These are phyloP conservation scores for Raffaelea arxii DNA, from an alignment of 2,329 filamentous ascomycete genomes.

Conservation along the genomic window DNA sequence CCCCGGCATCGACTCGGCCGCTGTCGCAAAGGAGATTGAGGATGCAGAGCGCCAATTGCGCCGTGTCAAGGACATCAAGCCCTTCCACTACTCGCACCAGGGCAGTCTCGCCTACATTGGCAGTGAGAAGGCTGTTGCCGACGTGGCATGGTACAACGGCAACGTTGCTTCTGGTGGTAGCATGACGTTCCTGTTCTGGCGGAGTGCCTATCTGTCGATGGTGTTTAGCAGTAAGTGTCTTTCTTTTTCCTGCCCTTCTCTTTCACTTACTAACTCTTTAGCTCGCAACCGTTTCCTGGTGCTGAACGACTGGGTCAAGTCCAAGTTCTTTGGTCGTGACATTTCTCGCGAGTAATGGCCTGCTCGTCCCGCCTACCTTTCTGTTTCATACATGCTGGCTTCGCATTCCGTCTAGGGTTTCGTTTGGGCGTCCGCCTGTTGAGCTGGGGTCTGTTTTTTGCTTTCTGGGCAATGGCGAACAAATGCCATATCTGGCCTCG, in stretches of 20 bases:
- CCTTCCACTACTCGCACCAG: conserved; percentile 98
- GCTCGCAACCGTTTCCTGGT: conserved; percentile 92
- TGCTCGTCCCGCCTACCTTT: neutral
- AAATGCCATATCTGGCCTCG: too few species aligned
- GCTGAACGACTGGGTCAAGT: conserved; percentile 91
- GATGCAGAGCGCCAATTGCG: conserved; percentile 76
- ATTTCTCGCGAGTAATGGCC: conserved; percentile 65
- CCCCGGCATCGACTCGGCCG: conserved; percentile 57
- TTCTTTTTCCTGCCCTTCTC: conserved; percentile 8
- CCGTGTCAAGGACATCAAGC: conserved; percentile 87
- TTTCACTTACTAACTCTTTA: conserved; percentile 22
- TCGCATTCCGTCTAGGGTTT: neutral
- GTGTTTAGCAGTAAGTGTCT: conserved; percentile 90
- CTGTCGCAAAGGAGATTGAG: conserved; percentile 67
- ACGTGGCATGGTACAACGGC: conserved; percentile 94
- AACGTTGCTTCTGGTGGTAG: conserved; percentile 91
- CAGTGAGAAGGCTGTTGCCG: conserved; percentile 89
- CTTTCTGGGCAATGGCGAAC: too few species aligned
- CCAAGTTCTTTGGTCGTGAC: conserved; percentile 91
- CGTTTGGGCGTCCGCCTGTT: too few species aligned
- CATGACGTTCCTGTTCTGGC: conserved; percentile 97
- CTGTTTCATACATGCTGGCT: too few species aligned
- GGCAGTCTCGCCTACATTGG: conserved; percentile 96
- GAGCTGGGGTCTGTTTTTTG: too few species aligned
- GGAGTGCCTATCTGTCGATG: conserved; percentile 97